These are phyloP conservation scores for Fusarium chuoi DNA, from an alignment of 2,329 filamentous ascomycete species.

Conservation along the genomic window DNA sequence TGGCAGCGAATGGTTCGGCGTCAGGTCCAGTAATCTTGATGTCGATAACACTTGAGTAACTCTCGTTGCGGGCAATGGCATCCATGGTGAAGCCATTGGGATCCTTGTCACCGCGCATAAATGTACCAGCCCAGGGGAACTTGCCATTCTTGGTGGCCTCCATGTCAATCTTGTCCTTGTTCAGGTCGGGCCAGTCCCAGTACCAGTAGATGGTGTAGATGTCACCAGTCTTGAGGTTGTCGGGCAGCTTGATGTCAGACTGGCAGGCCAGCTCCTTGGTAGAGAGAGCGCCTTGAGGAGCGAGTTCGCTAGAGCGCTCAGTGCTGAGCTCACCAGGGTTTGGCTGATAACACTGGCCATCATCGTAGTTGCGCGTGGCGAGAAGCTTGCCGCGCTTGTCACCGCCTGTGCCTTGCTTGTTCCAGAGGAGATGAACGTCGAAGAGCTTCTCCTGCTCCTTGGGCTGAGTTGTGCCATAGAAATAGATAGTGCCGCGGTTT, in stretches of 20 bases:
- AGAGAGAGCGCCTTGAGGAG: conserved; percentile 62
- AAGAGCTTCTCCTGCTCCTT: conserved; percentile 59
- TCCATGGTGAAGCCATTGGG: conserved; percentile 50
- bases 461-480: conserved; percentile 76
- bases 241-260: conserved; percentile 79
- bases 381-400: conserved; percentile 81
- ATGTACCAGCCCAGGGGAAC: conserved; percentile 56
- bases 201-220: conserved; percentile 92
- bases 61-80: conserved; percentile 52
- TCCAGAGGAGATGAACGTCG: conserved; percentile 84
- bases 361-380: conserved; percentile 84
- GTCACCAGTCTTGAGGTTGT: conserved; percentile 68
- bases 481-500: conserved; percentile 77
- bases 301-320: conserved; percentile 66
- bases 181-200: conserved; percentile 87
- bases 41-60: conserved; percentile 55
- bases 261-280: conserved; percentile 80
- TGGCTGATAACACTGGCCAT: conserved; percentile 87
- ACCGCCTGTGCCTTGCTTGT: conserved; percentile 79
- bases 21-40: conserved; percentile 50
- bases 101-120: conserved; percentile 52
- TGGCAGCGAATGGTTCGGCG: conserved; percentile 36
- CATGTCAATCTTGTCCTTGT: conserved; percentile 53
- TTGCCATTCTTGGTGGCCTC: conserved; percentile 53
- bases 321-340: conserved; percentile 69